These are phyloP conservation scores for Eremochloa ophiuroides DNA, from an alignment of 176 grass and related monocot genomes.

Conservation along the genomic window DNA sequence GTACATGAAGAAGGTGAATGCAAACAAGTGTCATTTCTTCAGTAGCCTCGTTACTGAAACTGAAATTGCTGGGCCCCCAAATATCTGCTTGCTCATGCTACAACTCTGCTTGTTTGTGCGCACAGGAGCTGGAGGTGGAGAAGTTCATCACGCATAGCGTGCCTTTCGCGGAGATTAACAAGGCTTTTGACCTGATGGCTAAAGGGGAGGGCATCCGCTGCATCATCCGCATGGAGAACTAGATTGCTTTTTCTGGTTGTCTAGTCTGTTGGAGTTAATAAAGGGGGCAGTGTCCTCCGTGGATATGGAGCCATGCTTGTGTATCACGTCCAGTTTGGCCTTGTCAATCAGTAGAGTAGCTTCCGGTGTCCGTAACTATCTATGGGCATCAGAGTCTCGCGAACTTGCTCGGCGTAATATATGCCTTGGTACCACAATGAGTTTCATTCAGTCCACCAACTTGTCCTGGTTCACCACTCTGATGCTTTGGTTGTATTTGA, in stretches of 20 bases:
- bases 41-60: background rate
- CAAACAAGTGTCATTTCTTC: background rate
- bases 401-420: background rate
- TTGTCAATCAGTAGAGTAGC: conserved; percentile 4
- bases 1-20: conserved; percentile 65
- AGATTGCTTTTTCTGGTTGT: background rate
- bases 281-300: conserved; percentile 12
- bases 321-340: background rate
- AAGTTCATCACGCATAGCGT: conserved; percentile 83
- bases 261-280: background rate
- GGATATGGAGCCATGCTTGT: background rate
- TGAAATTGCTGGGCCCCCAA: background rate
- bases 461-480: background rate
- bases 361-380: conserved; percentile 19
- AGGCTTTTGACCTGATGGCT: conserved; percentile 71
- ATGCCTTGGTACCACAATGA: background rate
- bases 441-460: background rate
- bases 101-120: background rate
- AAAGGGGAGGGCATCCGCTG: conserved; percentile 70
- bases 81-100: background rate
- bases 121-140: conserved; percentile 73
- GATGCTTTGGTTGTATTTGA: background rate
- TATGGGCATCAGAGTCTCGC: background rate
- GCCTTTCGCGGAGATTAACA: conserved; percentile 74
- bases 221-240: conserved; percentile 81